These are phyloP conservation scores for Leishmania guyanensis DNA, from an alignment of 208 protist species.

Conservation along the genomic window DNA sequence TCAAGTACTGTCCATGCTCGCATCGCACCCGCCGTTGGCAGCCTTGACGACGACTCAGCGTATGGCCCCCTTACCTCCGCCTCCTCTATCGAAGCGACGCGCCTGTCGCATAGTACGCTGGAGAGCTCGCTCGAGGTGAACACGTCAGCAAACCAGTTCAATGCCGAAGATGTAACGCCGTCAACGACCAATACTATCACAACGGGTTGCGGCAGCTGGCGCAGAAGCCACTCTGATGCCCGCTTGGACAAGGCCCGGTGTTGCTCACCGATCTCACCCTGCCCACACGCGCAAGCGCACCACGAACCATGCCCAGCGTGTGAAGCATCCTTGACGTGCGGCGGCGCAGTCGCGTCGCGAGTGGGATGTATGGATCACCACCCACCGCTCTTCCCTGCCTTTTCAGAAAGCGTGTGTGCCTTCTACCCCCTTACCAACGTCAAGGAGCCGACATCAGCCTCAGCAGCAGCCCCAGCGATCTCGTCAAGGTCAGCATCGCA, in stretches of 20 bases:
- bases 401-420: conserved; percentile 11
- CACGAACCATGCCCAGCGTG: background rate
- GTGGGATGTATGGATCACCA: background rate
- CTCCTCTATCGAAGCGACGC: conserved; percentile 2
- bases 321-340: background rate
- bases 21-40: background rate
- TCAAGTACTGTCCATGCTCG: background rate
- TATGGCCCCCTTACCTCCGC: background rate
- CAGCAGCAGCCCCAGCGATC: background rate
- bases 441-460: background rate
- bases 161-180: background rate
- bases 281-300: background rate
- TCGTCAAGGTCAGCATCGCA: background rate
- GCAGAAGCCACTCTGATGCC: background rate
- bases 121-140: conserved; percentile 4
- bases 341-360: background rate
- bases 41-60: background rate
- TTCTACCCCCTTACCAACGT: conserved; percentile 15
- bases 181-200: background rate
- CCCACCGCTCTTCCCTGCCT: background rate
- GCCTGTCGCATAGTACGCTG: background rate
- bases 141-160: background rate
- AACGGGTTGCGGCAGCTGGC: background rate
- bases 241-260: background rate
- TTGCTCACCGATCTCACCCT: background rate